Evolutionary conservation across 169 alveolate genomes (phyloP).

Genomic region (Babesia caballi): DNA sequence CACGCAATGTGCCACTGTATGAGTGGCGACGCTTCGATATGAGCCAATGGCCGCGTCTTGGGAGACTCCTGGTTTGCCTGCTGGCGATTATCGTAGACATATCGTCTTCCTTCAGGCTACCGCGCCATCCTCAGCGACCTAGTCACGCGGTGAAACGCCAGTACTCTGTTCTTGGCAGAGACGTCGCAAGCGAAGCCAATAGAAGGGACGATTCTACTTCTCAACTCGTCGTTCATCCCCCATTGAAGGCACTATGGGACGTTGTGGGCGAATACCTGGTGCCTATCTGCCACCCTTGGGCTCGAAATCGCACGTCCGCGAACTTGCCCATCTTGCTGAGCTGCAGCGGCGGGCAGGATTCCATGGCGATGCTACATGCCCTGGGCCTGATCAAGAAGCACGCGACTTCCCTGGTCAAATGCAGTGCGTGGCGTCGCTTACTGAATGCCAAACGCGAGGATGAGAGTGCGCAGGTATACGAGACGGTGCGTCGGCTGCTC

Average conservation of each 20-base stretch:
- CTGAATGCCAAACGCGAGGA: not conserved
- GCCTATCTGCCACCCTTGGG: not conserved
- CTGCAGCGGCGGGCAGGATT: constrained; percentile 67
- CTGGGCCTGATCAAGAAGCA: constrained; percentile 32
- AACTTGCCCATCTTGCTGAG: constrained; percentile 21
- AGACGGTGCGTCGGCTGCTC: not conserved
- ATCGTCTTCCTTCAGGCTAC: too few relatives aligned
- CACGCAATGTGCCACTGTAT: too few relatives aligned
- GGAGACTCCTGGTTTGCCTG: too few relatives aligned
- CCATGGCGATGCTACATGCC: constrained; percentile 63
- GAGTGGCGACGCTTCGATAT: too few relatives aligned
- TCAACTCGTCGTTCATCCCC: not conserved
- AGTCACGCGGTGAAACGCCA: too few relatives aligned
- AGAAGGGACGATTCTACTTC: not conserved
- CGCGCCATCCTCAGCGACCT: too few relatives aligned
- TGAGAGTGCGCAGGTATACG: not conserved
- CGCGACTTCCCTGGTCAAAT: not conserved
- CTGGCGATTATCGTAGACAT: too few relatives aligned
- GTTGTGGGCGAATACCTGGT: constrained; percentile 8
- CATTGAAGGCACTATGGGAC: constrained; percentile 8
- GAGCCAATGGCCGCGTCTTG: too few relatives aligned
- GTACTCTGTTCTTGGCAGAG: too few relatives aligned
- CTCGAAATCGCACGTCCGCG: not conserved
- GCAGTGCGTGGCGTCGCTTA: not conserved
- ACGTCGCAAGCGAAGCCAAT: not conserved